These are phyloP conservation scores for Hepatocystis sp. DNA, from an alignment of 169 alveolate species.

Conservation along the genomic window DNA sequence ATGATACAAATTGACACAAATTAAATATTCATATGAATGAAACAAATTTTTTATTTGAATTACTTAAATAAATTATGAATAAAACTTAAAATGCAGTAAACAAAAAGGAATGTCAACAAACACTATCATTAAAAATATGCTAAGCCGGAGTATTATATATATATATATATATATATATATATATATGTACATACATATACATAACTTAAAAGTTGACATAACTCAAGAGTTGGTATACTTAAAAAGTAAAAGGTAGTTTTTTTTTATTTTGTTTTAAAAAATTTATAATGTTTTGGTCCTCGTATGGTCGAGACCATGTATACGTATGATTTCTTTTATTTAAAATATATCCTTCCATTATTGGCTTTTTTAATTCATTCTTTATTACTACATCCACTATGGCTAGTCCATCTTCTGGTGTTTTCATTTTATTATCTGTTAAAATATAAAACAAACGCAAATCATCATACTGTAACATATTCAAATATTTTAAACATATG, in stretches of 20 bases:
- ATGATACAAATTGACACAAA: no score
- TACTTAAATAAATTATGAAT: no score
- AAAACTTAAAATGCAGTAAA: neutral
- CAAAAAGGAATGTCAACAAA: neutral
- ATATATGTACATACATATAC: neutral
- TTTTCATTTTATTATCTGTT: neutral
- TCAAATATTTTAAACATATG: constrained; percentile 9
- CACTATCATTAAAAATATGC: neutral
- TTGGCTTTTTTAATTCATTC: neutral
- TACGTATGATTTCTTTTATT: constrained; percentile 46
- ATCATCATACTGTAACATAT: constrained; percentile 19
- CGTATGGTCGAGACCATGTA: constrained; percentile 62
- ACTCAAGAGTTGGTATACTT: no score
- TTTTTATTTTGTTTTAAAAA: constrained; percentile 16
- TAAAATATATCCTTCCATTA: neutral
- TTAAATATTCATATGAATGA: no score
- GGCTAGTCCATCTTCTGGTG: neutral
- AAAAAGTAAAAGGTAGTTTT: constrained; percentile 56
- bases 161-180: neutral
- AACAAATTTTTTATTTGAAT: no score
- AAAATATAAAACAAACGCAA: constrained; percentile 9
- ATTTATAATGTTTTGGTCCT: constrained; percentile 34
- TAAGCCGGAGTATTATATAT: neutral
- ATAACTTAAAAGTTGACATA: no score
- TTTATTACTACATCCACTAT: neutral